Conservation (phyloP, 306 rosid genomes). For the Casuarina cunninghamiana region DNA sequence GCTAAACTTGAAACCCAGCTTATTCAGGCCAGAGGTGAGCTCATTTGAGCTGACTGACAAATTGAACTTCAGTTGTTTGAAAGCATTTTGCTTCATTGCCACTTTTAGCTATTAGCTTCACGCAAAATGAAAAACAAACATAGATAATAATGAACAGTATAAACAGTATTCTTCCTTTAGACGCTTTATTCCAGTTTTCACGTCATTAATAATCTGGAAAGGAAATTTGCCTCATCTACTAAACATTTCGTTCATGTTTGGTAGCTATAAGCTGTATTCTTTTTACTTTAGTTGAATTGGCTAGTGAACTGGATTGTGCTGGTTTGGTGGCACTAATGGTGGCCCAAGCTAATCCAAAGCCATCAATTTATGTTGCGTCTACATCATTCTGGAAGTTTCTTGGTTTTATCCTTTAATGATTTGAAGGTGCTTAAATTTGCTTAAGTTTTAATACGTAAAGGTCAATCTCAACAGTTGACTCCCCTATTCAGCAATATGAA, state of each 20-base stretch:
- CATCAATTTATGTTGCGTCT: background rate
- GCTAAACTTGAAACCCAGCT: background rate
- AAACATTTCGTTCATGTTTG: background rate
- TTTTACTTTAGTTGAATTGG: background rate
- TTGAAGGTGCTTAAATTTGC: background rate
- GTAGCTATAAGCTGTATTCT: background rate
- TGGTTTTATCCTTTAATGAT: background rate
- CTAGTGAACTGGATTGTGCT: background rate
- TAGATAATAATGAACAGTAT: background rate
- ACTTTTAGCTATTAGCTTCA: background rate
- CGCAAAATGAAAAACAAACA: background rate
- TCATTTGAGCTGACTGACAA: background rate
- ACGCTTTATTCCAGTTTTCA: background rate
- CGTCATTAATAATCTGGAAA: background rate
- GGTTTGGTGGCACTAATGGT: background rate
- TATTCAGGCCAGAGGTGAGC: background rate
- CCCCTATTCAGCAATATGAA: background rate
- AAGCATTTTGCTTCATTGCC: background rate
- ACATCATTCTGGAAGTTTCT: background rate
- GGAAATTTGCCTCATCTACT: background rate
- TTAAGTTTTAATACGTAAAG: background rate
- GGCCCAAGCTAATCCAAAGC: constrained; percentile 2
- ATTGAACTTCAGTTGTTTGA: background rate
- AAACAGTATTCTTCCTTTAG: background rate
- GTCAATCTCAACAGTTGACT: background rate